Evolutionary conservation across 2,329 filamentous ascomycete genomes (phyloP).

Genomic region (Ceratocystis eucalypticola): DNA sequence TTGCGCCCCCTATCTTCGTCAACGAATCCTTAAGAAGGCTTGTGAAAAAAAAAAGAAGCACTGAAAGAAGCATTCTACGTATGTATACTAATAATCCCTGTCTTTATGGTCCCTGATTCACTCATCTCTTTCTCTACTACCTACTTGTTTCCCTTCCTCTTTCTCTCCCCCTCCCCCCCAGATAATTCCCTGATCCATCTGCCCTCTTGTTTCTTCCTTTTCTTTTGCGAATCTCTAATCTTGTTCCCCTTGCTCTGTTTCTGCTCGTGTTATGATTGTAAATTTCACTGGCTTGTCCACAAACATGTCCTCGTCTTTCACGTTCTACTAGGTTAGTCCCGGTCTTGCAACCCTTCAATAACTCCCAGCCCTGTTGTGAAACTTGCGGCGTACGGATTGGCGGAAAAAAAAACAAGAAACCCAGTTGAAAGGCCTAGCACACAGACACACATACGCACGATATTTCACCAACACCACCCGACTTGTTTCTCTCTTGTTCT

Average conservation of each 20-base stretch:
- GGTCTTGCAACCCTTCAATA: conserved; percentile 9
- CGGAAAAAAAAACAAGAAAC: neutral
- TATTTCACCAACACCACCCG: neutral
- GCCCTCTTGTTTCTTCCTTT: conserved; percentile 5
- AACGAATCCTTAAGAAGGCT: neutral
- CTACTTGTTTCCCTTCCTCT: neutral
- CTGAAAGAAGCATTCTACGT: neutral
- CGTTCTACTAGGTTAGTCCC: conserved; percentile 8
- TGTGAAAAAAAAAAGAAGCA: conserved; percentile 1
- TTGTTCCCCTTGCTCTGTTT: neutral
- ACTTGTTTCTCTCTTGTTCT: neutral
- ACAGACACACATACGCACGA: neutral
- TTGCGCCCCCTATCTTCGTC: neutral
- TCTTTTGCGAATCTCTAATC: neutral
- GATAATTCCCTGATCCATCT: neutral
- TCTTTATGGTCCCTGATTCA: neutral
- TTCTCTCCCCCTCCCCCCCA: neutral
- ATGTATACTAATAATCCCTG: conserved; percentile 1
- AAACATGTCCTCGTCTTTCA: neutral
- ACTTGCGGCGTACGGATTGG: conserved; percentile 8
- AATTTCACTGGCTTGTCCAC: neutral
- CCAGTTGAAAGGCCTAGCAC: neutral
- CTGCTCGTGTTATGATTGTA: neutral
- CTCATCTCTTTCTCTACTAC: neutral
- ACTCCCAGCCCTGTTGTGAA: conserved; percentile 12